Evolutionary conservation across 352 stramenopile species (phyloP).

Genomic region (Pythium sukuiense): DNA sequence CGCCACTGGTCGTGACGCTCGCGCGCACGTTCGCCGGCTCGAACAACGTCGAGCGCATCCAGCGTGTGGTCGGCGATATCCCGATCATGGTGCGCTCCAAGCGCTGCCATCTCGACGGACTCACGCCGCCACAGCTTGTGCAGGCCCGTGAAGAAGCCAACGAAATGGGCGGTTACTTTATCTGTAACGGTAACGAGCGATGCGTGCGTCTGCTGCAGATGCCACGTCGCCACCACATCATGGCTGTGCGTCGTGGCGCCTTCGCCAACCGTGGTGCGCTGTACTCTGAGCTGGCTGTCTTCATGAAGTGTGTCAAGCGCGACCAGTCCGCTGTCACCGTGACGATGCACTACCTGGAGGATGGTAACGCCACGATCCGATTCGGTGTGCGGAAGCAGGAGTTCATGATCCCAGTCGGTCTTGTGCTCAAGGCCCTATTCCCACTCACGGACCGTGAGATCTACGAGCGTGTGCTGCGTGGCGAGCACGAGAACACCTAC

Average conservation of each 20-base stretch:
- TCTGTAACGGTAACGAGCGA: constrained; percentile 99
- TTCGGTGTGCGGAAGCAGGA: constrained; percentile 98
- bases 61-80: constrained; percentile 92
- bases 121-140: constrained; percentile 88
- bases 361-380: constrained; percentile 95
- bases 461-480: constrained; percentile 95
- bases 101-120: constrained; percentile 93
- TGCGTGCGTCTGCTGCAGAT: constrained; percentile 98
- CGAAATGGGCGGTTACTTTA: constrained; percentile 99
- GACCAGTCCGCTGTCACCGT: constrained; percentile 97
- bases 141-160: constrained; percentile 91
- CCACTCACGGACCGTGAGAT: constrained; percentile 94
- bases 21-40: constrained; percentile 76
- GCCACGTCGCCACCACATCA: constrained; percentile 86
- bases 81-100: constrained; percentile 98
- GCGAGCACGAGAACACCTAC: constrained; percentile 97
- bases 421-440: constrained; percentile 97
- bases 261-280: constrained; percentile 96
- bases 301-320: constrained; percentile 95
- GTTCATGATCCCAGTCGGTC: constrained; percentile 96
- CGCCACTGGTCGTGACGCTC: constrained; percentile 93
- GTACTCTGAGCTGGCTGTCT: constrained; percentile 97
- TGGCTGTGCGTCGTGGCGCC: constrained; percentile 95
- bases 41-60: constrained; percentile 81
- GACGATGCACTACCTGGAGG: constrained; percentile 98